These are phyloP conservation scores for Thelonectria discophora DNA, from an alignment of 2,329 filamentous ascomycete species.

Conservation along the genomic window DNA sequence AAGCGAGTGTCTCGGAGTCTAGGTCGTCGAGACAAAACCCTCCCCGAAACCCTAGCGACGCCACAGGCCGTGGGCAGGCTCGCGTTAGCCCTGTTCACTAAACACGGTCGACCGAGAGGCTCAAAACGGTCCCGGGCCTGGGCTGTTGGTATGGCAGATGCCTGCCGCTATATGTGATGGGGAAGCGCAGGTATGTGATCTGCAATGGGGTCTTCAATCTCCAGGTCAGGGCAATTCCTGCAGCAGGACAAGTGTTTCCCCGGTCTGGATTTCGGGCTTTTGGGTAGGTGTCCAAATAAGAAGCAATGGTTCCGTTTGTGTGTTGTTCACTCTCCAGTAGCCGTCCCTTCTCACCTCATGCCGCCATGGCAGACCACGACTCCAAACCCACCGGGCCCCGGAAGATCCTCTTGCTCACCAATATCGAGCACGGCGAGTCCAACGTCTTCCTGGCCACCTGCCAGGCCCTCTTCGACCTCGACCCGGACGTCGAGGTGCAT, in stretches of 20 bases:
- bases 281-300: background rate
- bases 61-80: background rate
- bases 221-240: background rate
- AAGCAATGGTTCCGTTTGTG: background rate
- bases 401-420: constrained; percentile 54
- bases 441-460: constrained; percentile 56
- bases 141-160: background rate
- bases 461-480: constrained; percentile 48
- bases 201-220: background rate
- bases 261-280: background rate
- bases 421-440: constrained; percentile 56
- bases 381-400: background rate
- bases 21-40: background rate
- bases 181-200: constrained; percentile 1
- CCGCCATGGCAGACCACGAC: constrained; percentile 1
- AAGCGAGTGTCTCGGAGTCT: no score
- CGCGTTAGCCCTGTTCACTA: background rate
- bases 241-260: background rate
- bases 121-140: background rate
- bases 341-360: no score
- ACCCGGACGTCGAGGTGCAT: constrained; percentile 52
- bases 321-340: background rate
- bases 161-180: background rate
- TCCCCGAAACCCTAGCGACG: no score
- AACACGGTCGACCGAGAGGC: no score